Conservation (phyloP, 1,139 yeast species). For the Saccharomyces hybrid region DNA sequence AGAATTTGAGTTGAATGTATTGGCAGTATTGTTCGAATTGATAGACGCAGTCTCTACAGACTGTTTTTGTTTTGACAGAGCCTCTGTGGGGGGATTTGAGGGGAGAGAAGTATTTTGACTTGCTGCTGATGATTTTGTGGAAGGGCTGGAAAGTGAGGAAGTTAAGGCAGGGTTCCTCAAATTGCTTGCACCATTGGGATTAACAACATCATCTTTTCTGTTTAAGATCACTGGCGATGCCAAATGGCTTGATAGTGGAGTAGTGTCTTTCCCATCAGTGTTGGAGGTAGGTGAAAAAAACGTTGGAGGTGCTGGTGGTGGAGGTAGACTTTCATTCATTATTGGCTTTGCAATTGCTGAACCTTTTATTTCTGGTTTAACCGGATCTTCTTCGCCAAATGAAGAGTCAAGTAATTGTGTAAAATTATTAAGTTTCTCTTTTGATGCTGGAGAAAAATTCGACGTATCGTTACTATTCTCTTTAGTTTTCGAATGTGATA, state of each 20-base stretch:
- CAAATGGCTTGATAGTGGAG: conserved; percentile 11
- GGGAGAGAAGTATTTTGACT: background rate
- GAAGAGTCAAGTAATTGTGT: conserved; percentile 23
- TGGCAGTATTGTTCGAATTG: background rate
- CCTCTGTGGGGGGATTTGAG: background rate
- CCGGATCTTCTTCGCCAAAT: conserved; percentile 17
- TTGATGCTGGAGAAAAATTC: conserved; percentile 25
- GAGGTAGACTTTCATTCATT: conserved; percentile 7
- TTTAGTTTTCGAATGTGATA: conserved; percentile 1
- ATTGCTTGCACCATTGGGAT: background rate
- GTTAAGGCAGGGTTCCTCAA: background rate
- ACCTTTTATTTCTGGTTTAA: background rate
- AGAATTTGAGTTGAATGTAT: conserved; percentile 1
- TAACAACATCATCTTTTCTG: conserved; percentile 8
- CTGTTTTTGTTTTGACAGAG: background rate
- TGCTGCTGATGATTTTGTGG: background rate
- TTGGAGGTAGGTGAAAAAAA: conserved; percentile 1
- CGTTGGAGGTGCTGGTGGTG: conserved; percentile 13
- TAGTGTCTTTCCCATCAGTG: background rate
- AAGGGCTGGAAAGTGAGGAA: background rate
- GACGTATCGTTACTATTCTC: conserved; percentile 4
- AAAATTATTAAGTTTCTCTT: conserved; percentile 20
- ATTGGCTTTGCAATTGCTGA: background rate
- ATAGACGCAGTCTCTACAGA: background rate
- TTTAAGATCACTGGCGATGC: conserved; percentile 20